Base-by-base conservation (phyloP, 1,284 basidiomycete genomes). In the Mycena citricolor region DNA sequence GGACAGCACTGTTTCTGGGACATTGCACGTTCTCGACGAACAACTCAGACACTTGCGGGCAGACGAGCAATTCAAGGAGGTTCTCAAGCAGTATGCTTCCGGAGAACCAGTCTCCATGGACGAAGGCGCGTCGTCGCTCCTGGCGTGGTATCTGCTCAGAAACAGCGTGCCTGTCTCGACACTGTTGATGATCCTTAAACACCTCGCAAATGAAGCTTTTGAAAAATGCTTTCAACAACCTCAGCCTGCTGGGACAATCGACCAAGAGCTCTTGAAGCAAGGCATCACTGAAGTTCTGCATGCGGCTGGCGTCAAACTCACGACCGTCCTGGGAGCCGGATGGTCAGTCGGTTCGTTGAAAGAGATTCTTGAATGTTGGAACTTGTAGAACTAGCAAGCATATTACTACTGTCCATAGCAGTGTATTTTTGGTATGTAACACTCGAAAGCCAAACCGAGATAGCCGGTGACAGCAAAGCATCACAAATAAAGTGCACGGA, bases 211-310 rank as follows among this genome's bases (percentile, higher is more conserved):
- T 8, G 77, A 82, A 31, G 82, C 83, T 2, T 75, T 81, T 54
- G 55, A 59, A 24, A 74, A 80, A 29, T 82, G 79, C 54, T 51
- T 71, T 17, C 65, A 65, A n/a, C 55, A 61, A 1, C 62, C 72
- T 1, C 67, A 73, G 10, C 78, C 79, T 0, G 71, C 73, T 12
- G 82, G 81, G 0, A 80, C 79, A 0, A 55, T 54, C 4, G 70
- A 83, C 54, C 55, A 63, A 14, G 57, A 48, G 10, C 59, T 61
- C 12, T 62, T 87, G 33, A 79, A 83, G 49, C 58, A 70, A 42
- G 85, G 81, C 3, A 82, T 88, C 52, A 80, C 74, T 54, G 78
- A 84, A 54, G 81, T 87, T 13, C 55, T 86, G 51, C 80, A 83
- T 54, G 70, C 73, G 2, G 78, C 83, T 0, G 85, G 85, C 4